phyloP scores from a whole-genome alignment of 306 rosid genomes.

The Herpetospermum pedunculosum region DNA sequence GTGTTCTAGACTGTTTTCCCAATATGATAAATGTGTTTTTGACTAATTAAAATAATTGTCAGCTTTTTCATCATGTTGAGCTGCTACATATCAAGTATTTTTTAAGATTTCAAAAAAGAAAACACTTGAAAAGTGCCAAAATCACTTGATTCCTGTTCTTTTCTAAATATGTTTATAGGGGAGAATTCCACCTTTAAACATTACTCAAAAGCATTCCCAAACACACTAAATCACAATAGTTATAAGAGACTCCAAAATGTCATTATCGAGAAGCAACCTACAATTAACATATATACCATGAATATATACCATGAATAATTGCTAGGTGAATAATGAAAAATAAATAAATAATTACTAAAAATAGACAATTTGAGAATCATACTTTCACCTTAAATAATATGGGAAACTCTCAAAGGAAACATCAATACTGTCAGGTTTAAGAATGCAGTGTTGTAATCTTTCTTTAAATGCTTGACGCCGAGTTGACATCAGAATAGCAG shows the following conservation, averaged over 20 bases:
- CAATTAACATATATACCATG: background rate
- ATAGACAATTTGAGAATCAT: background rate
- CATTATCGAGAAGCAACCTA: background rate
- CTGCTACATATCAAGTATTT: background rate
- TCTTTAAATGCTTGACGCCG: slow-evolving; percentile 66
- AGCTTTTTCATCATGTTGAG: background rate
- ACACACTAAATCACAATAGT: background rate
- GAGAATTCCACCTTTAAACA: background rate
- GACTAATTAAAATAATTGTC: background rate
- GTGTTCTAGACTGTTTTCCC: background rate
- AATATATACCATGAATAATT: background rate
- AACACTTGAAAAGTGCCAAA: background rate
- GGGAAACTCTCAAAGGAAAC: slow-evolving; percentile 84
- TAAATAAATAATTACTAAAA: background rate
- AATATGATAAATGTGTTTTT: background rate
- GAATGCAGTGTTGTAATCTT: slow-evolving; percentile 51
- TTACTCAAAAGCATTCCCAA: background rate
- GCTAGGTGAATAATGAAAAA: background rate
- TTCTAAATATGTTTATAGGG: background rate
- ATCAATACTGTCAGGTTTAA: slow-evolving; percentile 46
- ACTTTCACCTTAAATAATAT: slow-evolving; percentile 71
- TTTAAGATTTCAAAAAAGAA: background rate
- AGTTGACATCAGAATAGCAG: slow-evolving; percentile 35
- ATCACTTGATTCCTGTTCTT: background rate
- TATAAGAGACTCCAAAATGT: background rate